A percentile compares a stretch with the other conserved stretches of the same genome.
Evolutionary conservation across 169 alveolate genomes (phyloP).

Genomic region (Sarcocystis neurona): DNA sequence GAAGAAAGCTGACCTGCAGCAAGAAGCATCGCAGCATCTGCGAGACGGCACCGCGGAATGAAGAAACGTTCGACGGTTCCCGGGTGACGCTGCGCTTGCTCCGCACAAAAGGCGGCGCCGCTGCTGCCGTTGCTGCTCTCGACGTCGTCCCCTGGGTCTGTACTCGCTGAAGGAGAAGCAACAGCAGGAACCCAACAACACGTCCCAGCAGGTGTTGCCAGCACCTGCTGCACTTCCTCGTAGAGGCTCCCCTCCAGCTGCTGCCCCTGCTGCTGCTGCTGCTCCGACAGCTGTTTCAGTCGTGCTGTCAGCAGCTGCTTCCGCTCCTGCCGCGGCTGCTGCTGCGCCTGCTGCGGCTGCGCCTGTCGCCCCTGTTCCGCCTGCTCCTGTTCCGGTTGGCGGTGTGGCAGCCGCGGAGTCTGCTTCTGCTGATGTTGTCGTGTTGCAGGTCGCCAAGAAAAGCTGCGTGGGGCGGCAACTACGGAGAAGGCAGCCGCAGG

Average conservation of each 20-base stretch:
- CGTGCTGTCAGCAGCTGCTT: not conserved
- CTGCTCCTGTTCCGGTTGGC: not conserved
- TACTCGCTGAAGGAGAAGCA: not conserved
- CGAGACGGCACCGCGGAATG: too few relatives aligned
- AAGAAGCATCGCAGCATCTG: too few relatives aligned
- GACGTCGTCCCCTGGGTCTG: too few relatives aligned
- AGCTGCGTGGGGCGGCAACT: too few relatives aligned
- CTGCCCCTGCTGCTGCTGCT: conserved; percentile 30
- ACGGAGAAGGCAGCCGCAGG: too few relatives aligned
- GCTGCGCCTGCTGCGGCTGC: conserved; percentile 10
- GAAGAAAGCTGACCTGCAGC: too few relatives aligned
- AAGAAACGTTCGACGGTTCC: too few relatives aligned
- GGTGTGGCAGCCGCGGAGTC: not conserved
- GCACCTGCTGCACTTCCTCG: not conserved
- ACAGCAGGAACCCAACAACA: not conserved
- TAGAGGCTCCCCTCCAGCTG: not conserved
- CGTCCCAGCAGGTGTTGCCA: not conserved
- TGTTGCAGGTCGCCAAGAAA: too few relatives aligned
- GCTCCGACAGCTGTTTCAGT: not conserved
- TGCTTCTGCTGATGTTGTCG: conserved; percentile 1
- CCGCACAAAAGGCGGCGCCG: too few relatives aligned
- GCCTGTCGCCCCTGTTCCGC: not conserved
- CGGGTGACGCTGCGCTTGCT: too few relatives aligned
- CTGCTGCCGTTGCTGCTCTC: too few relatives aligned
- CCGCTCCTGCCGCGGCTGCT: conserved; percentile 2